Percentiles rank a stretch among this genome's conserved stretches.
phyloP scores from a whole-genome alignment of 129 eudicot genomes.

The Logfia minima region DNA sequence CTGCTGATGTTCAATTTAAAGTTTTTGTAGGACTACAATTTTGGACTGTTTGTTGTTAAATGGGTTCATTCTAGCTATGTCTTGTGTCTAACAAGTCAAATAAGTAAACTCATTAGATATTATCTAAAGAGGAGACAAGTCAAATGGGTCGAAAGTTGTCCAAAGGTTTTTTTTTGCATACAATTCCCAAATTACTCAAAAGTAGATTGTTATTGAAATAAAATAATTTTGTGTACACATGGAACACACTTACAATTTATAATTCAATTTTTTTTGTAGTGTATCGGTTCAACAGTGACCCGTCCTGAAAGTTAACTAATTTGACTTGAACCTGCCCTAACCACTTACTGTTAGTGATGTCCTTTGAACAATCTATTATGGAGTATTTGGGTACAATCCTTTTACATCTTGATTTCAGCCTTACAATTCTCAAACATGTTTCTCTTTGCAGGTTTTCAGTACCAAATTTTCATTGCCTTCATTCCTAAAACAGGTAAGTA shows the following conservation, averaged over 20 bases:
- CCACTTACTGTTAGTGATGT: not conserved
- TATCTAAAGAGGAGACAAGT: not conserved
- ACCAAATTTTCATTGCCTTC: conserved; percentile 58
- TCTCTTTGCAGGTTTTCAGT: conserved; percentile 43
- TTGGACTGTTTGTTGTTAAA: not conserved
- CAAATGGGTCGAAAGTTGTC: not conserved
- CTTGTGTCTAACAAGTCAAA: not conserved
- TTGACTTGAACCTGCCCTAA: not conserved
- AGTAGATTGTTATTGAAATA: no score
- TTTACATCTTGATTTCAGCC: not conserved
- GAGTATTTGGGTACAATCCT: not conserved
- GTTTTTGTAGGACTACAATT: not conserved
- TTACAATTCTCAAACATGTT: not conserved
- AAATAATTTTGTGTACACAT: no score
- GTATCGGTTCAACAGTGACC: not conserved
- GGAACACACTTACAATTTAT: not conserved
- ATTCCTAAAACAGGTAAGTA: conserved; percentile 45
- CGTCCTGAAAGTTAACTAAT: no score
- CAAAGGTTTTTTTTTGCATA: not conserved
- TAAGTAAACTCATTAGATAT: not conserved
- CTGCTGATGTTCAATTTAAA: no score
- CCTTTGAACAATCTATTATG: not conserved
- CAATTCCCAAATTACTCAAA: no score
- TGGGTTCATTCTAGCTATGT: not conserved
- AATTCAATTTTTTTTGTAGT: no score